Percentiles rank a stretch among this genome's conserved stretches.
These are phyloP conservation scores for Termitomyces sp. DNA, from an alignment of 768 basidiomycete species.

Conservation along the genomic window DNA sequence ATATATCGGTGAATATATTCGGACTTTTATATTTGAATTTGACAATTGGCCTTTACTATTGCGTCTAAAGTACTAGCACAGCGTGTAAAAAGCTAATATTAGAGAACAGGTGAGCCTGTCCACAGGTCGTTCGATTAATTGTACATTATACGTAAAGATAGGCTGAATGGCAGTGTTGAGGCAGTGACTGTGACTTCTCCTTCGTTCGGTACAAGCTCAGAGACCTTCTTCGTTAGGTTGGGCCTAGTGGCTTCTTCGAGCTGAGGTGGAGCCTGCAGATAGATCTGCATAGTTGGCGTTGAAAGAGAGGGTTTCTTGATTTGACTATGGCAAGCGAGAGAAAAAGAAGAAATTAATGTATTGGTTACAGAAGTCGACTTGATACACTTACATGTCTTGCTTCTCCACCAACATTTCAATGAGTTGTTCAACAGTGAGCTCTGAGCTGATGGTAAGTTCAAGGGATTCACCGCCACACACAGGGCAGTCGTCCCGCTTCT, in stretches of 20 bases:
- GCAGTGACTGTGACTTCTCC: conserved; percentile 88
- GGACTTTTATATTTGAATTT: neutral
- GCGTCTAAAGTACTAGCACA: neutral
- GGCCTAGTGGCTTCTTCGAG: conserved; percentile 87
- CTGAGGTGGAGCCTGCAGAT: conserved; percentile 92
- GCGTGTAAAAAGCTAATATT: neutral
- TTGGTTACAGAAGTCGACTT: neutral
- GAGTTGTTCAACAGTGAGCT: conserved; percentile 80
- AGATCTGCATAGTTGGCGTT: conserved; percentile 71
- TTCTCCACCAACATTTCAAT: conserved; percentile 86
- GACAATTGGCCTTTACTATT: neutral
- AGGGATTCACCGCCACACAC: conserved; percentile 93
- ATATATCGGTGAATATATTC: conserved; percentile 59
- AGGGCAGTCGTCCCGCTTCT: conserved; percentile 90
- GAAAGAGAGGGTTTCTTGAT: conserved; percentile 95
- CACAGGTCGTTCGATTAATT: conserved; percentile 19
- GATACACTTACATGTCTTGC: conserved; percentile 78
- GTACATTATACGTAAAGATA: conserved; percentile 67
- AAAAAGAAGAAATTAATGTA: conserved; percentile 7
- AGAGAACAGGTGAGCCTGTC: neutral
- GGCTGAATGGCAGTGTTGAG: conserved; percentile 81
- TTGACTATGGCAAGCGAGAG: conserved; percentile 58
- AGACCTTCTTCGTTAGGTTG: conserved; percentile 84
- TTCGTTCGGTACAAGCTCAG: conserved; percentile 73
- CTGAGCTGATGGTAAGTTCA: conserved; percentile 65